Evolutionary conservation across 1,139 yeast species (phyloP), one percentile per base, ranked within the genome.

Genomic region (Trichomonascaceae sp.): DNA sequence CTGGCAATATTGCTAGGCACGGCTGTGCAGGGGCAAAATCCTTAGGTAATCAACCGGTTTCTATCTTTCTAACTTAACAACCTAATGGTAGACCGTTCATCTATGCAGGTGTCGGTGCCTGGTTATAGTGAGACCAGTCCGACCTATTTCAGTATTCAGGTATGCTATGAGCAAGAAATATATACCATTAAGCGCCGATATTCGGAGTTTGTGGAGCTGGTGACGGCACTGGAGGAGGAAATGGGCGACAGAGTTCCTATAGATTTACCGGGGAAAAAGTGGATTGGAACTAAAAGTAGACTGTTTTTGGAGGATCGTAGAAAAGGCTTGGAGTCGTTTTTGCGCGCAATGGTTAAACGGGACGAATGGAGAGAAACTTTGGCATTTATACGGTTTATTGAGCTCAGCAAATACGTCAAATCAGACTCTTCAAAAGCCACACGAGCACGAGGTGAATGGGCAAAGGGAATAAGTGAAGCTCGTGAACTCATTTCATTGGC

Each of bases 201-300:
- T 63, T 73, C 80, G 45, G 87, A 83, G 57, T 83, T 83, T 66
- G 70, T 72, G 18, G 66, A 66, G n/a, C 70, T 83, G 22, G 76
- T 74, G 47, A 64, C 65, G 13, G 73, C 70, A n/a, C 61, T 83
- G 50, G 80, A 78, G 61, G 63, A 70, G 8, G 76, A 78, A 51
- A 67, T 76, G 56, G 72, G 76, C 30, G 72, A 70, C 30, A 69
- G 69, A 7, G 58, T 82, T 5, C 85, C 85, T 0, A 77, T 78
- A 52, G 70, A 68, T 36, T 67, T 81, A 13, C 85, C 84, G 1
- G 70, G 73, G 19, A 68, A 73, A 61, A 63, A 63, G 52, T 68
- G 71, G 71, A 55, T 67, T 27, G 66, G 69, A 18, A 57, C 57
- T 54, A 57, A 52, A 61, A 49, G 57, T 43, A 59, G 61, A 18